A percentile compares a stretch with the other conserved stretches of the same genome.
Evolutionary conservation across 768 basidiomycete species (phyloP).

Genomic region (Mycena rebaudengoi): DNA sequence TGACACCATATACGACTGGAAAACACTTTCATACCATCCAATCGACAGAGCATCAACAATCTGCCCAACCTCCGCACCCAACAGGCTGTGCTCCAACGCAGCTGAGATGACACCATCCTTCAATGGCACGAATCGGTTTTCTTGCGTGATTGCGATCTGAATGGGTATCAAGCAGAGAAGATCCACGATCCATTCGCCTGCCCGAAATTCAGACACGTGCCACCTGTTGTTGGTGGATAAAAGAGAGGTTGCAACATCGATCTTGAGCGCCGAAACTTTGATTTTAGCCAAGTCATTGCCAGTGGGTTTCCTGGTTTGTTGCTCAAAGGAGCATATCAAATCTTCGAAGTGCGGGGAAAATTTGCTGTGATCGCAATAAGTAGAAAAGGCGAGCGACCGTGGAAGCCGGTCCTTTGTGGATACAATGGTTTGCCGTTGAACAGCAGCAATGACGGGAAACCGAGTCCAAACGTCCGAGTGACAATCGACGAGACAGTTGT

Average conservation of each 20-base stretch:
- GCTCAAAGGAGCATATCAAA: slow-evolving; percentile 56
- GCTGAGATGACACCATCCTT: slow-evolving; percentile 60
- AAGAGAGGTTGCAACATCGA: slow-evolving; percentile 33
- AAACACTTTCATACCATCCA: slow-evolving; percentile 71
- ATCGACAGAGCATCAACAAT: slow-evolving; percentile 64
- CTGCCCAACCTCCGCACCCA: slow-evolving; percentile 64
- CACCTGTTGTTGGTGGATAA: slow-evolving; percentile 28
- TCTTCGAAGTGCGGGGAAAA: slow-evolving; percentile 53
- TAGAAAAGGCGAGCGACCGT: slow-evolving; percentile 53
- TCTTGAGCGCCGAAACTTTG: slow-evolving; percentile 38
- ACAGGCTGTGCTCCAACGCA: slow-evolving; percentile 56
- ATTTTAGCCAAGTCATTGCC: slow-evolving; percentile 51
- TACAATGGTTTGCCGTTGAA: slow-evolving; percentile 53
- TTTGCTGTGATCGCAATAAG: slow-evolving; percentile 39
- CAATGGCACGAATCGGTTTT: slow-evolving; percentile 67
- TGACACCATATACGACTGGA: slow-evolving; percentile 65
- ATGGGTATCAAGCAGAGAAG: slow-evolving; percentile 70
- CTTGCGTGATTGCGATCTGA: slow-evolving; percentile 64
- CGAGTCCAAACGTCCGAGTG: slow-evolving; percentile 66
- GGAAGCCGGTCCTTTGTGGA: slow-evolving; percentile 40
- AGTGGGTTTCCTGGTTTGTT: slow-evolving; percentile 59
- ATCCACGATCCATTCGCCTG: slow-evolving; percentile 70
- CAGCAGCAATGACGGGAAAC: slow-evolving; percentile 63
- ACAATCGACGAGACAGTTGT: slow-evolving; percentile 63
- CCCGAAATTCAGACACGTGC: slow-evolving; percentile 47